A percentile compares a stretch with the other conserved stretches of the same genome.
These are phyloP conservation scores for Botrytis hyacinthi DNA, from an alignment of 2,329 filamentous ascomycete genomes.

Conservation along the genomic window DNA sequence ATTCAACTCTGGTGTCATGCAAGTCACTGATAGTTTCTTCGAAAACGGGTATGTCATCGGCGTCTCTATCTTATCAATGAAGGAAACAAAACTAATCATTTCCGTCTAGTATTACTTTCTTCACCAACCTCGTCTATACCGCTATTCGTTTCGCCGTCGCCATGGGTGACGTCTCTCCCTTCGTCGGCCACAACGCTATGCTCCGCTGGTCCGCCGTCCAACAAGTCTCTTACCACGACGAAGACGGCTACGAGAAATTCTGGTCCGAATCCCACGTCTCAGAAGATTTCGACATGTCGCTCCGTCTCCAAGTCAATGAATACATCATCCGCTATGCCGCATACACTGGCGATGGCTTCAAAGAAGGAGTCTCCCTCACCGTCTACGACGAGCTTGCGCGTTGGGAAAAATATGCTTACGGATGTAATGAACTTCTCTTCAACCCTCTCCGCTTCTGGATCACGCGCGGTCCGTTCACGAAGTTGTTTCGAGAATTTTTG, in stretches of 20 bases:
- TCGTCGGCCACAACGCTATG: conserved; percentile 78
- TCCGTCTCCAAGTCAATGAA: conserved; percentile 68
- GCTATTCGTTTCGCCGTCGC: conserved; percentile 76
- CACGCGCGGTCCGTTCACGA: conserved; percentile 72
- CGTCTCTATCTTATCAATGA: rapidly evolving
- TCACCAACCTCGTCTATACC: conserved; percentile 72
- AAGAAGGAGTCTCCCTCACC: conserved; percentile 79
- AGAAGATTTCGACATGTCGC: conserved; percentile 80
- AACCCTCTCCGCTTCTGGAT: conserved; percentile 73
- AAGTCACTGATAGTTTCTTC: conserved; percentile 71
- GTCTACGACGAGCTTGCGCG: conserved; percentile 82
- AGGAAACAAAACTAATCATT: neutral
- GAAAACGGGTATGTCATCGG: conserved; percentile 50
- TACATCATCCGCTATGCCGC: conserved; percentile 72
- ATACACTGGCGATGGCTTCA: conserved; percentile 74
- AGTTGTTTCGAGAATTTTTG: conserved; percentile 72
- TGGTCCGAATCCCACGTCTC: conserved; percentile 80
- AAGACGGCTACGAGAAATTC: conserved; percentile 73
- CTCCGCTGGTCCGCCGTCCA: conserved; percentile 75
- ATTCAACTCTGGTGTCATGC: conserved; percentile 75
- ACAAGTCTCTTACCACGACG: conserved; percentile 67
- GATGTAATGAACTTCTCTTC: conserved; percentile 80
- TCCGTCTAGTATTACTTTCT: conserved; percentile 55
- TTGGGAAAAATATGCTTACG: conserved; percentile 86
- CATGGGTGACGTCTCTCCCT: conserved; percentile 74